These are phyloP conservation scores for Candida buenavistaensis DNA, from an alignment of 1,139 yeast genomes.

Conservation along the genomic window DNA sequence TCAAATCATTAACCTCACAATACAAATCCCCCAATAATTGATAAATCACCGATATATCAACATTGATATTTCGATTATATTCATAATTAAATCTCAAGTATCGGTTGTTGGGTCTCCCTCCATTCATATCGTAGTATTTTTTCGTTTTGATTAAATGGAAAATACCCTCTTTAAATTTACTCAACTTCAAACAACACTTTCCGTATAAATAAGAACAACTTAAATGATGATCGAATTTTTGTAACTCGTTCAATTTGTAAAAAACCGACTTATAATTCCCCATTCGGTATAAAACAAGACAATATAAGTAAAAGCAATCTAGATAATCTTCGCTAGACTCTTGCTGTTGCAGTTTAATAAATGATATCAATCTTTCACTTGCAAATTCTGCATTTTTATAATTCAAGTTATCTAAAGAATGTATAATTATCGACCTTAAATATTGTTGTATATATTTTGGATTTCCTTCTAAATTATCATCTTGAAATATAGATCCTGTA, in stretches of 20 bases:
- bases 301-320: constrained; percentile 64
- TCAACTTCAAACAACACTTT: constrained; percentile 58
- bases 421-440: constrained; percentile 59
- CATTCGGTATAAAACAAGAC: constrained; percentile 57
- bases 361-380: constrained; percentile 70
- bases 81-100: constrained; percentile 36
- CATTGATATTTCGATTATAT: constrained; percentile 38
- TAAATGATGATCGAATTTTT: constrained; percentile 52
- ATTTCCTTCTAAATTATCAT: constrained; percentile 6
- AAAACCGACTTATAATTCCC: constrained; percentile 62
- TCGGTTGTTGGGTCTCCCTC: constrained; percentile 13
- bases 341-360: constrained; percentile 21
- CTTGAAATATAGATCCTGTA: neutral
- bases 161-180: constrained; percentile 63
- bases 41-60: constrained; percentile 66
- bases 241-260: constrained; percentile 37
- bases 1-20: constrained; percentile 54
- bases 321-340: constrained; percentile 32
- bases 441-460: constrained; percentile 30
- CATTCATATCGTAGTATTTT: constrained; percentile 46
- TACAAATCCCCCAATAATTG: constrained; percentile 73
- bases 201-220: constrained; percentile 77
- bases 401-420: constrained; percentile 71
- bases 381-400: constrained; percentile 77
- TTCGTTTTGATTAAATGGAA: constrained; percentile 45